Conservation (phyloP, 495 filamentous ascomycete species). For the Terfezia claveryi region DNA sequence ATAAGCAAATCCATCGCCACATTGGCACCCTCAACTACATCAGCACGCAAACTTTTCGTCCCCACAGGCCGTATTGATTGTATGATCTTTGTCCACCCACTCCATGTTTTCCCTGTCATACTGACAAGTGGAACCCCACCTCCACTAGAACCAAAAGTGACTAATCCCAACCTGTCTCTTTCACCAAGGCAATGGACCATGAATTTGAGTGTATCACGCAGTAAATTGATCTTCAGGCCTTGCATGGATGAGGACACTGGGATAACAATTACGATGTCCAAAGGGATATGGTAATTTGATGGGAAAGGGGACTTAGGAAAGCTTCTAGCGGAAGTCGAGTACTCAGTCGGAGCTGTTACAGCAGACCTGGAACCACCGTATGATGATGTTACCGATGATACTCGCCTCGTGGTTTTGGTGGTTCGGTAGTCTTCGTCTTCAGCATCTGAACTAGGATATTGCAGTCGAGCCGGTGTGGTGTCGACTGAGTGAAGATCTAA, state of each 20-base stretch:
- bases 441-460: slow-evolving; percentile 42
- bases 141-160: slow-evolving; percentile 89
- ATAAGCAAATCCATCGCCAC: slow-evolving; percentile 98
- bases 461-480: slow-evolving; percentile 16
- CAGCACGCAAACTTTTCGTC: slow-evolving; percentile 87
- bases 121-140: slow-evolving; percentile 91
- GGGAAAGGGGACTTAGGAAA: slow-evolving; percentile 26
- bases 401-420: slow-evolving; percentile 45
- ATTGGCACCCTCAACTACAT: slow-evolving; percentile 95
- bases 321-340: slow-evolving; percentile 39
- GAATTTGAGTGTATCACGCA: slow-evolving; percentile 85
- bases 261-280: slow-evolving; percentile 92
- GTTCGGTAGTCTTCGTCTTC: slow-evolving; percentile 83
- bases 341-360: slow-evolving; percentile 57
- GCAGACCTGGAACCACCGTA: slow-evolving; percentile 62
- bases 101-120: slow-evolving; percentile 89
- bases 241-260: slow-evolving; percentile 98
- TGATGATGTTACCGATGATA: slow-evolving; percentile 70
- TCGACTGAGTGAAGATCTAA: slow-evolving; percentile 56
- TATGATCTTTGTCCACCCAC: slow-evolving; percentile 72
- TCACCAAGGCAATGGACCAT: slow-evolving; percentile 83
- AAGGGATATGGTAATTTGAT: slow-evolving; percentile 61
- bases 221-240: slow-evolving; percentile 85
- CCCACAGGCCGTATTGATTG: slow-evolving; percentile 79
- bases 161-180: slow-evolving; percentile 85